Conservation (phyloP, 257 asterid genomes). For the Voacanga thouarsii region DNA sequence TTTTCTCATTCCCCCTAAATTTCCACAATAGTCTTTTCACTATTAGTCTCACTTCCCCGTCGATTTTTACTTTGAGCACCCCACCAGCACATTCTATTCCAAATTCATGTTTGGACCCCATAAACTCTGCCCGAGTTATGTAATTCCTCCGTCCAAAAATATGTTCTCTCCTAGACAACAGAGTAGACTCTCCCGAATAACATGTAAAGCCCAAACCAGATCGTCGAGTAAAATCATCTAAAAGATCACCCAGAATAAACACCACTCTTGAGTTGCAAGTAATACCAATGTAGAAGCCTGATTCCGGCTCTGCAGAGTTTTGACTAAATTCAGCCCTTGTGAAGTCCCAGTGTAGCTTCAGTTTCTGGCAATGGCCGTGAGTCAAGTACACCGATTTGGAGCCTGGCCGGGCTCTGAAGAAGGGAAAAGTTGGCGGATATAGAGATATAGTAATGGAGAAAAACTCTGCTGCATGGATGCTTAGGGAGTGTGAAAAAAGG, state of each 20-base stretch:
- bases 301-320: conserved; percentile 37
- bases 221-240: conserved; percentile 19
- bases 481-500: conserved; percentile 29
- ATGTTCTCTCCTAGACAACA: conserved; percentile 33
- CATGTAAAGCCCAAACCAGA: conserved; percentile 13
- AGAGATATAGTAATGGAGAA: conserved; percentile 30
- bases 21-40: conserved; percentile 40
- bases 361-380: conserved; percentile 10
- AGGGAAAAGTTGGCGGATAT: conserved; percentile 26
- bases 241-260: conserved; percentile 31
- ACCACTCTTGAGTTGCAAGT: conserved; percentile 27
- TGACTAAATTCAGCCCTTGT: conserved; percentile 25
- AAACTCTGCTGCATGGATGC: conserved; percentile 26
- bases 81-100: conserved; percentile 37
- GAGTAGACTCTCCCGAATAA: conserved; percentile 13
- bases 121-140: conserved; percentile 24
- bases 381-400: conserved; percentile 26
- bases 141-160: conserved; percentile 33
- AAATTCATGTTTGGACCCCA: conserved; percentile 35
- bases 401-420: conserved; percentile 29
- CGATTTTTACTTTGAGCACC: conserved; percentile 34
- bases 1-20: conserved; percentile 38
- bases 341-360: conserved; percentile 38
- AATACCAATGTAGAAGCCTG: conserved; percentile 28
- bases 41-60: conserved; percentile 25